Evolutionary conservation across 257 asterid genomes (phyloP).

Genomic region (Nicotiana paniculata): DNA sequence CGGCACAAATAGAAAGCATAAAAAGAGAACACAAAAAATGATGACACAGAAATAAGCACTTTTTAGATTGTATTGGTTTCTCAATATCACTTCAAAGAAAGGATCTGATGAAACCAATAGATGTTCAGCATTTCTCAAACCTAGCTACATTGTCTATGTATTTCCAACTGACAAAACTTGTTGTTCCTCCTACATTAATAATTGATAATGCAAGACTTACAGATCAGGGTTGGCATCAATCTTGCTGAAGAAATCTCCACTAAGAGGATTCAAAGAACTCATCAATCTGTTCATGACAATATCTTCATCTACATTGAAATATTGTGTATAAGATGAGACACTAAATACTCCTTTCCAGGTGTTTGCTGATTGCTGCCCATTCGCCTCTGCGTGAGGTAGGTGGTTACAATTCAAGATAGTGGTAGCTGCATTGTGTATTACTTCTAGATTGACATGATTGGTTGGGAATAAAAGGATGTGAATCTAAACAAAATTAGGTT

Average conservation of each 20-base stretch:
- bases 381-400: constrained; percentile 48
- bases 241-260: constrained; percentile 82
- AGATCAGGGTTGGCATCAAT: constrained; percentile 96
- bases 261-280: constrained; percentile 73
- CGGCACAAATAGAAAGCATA: neutral
- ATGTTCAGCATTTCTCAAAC: neutral
- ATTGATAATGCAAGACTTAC: constrained; percentile 42
- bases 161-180: neutral
- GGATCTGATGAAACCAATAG: neutral
- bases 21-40: neutral
- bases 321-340: constrained; percentile 76
- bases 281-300: constrained; percentile 80
- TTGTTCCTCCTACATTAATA: neutral
- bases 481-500: neutral
- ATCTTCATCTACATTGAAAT: constrained; percentile 91
- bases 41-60: neutral
- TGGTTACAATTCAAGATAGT: neutral
- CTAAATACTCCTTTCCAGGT: constrained; percentile 80
- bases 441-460: neutral
- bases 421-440: neutral
- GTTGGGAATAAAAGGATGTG: neutral
- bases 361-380: constrained; percentile 56
- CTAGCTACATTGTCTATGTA: neutral
- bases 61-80: neutral
- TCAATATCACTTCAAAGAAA: neutral